Conservation (phyloP, 2,329 filamentous ascomycete genomes). For the Botrytis fabae region DNA sequence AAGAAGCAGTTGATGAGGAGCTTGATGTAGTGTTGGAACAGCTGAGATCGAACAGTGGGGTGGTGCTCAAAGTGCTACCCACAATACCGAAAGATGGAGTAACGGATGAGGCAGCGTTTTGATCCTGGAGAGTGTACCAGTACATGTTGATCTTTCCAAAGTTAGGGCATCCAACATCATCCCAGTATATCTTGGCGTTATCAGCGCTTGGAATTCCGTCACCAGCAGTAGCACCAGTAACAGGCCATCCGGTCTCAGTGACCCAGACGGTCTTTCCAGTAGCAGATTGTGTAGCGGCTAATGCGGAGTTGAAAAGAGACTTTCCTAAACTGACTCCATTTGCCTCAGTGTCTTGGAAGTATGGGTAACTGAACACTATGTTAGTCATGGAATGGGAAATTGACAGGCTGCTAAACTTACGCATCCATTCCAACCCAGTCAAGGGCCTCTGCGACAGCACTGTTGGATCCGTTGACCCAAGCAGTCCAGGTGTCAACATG, state of each 20-base stretch:
- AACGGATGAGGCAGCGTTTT: slow-evolving; percentile 54
- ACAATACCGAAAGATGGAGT: slow-evolving; percentile 72
- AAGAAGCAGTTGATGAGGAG: slow-evolving; percentile 27
- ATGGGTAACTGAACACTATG: slow-evolving; percentile 58
- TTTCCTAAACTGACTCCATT: slow-evolving; percentile 67
- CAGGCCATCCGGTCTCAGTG: slow-evolving; percentile 87
- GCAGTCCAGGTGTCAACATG: slow-evolving; percentile 91
- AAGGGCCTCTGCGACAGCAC: slow-evolving; percentile 63
- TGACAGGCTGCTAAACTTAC: neutral
- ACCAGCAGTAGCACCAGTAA: slow-evolving; percentile 64
- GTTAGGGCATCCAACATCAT: slow-evolving; percentile 71
- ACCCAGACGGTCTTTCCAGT: slow-evolving; percentile 76
- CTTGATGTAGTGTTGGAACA: slow-evolving; percentile 47
- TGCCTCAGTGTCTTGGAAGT: slow-evolving; percentile 70
- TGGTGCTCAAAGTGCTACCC: slow-evolving; percentile 52
- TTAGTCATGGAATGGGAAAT: neutral
- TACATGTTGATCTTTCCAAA: slow-evolving; percentile 67
- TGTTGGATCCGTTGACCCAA: slow-evolving; percentile 73
- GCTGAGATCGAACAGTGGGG: slow-evolving; percentile 63
- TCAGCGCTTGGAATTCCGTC: slow-evolving; percentile 60
- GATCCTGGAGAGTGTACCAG: slow-evolving; percentile 78
- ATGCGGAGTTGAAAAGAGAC: slow-evolving; percentile 66
- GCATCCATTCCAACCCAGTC: slow-evolving; percentile 85
- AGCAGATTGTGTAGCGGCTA: slow-evolving; percentile 58
- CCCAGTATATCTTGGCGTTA: slow-evolving; percentile 81